A percentile compares a stretch with the other conserved stretches of the same genome.
Conservation (phyloP, 148 eudicot genomes). For the Salicornia ramosissima region DNA sequence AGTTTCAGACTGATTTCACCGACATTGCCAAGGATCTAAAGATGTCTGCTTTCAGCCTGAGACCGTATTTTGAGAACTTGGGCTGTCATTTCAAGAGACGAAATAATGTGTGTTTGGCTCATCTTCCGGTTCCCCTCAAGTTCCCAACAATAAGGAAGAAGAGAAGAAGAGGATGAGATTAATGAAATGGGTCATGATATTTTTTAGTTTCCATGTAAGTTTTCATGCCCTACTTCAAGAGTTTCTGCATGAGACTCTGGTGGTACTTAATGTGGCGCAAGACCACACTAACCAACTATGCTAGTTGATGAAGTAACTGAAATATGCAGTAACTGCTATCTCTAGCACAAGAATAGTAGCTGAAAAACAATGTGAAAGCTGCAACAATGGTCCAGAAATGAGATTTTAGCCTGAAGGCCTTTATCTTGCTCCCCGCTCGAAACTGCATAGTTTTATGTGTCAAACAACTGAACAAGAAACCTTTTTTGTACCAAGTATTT, state of each 20-base stretch:
- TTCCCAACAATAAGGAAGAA: conserved; percentile 39
- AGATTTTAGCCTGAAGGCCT: too few species aligned
- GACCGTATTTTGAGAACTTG: conserved; percentile 44
- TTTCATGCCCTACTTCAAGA: not conserved
- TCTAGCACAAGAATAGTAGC: not conserved
- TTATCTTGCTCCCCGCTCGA: too few species aligned
- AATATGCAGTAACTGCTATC: not conserved
- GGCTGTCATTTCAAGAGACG: conserved; percentile 63
- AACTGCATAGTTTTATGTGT: too few species aligned
- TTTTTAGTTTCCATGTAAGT: not conserved
- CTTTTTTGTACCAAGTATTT: too few species aligned
- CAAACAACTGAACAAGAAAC: too few species aligned
- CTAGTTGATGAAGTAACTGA: not conserved
- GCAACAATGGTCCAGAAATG: not conserved
- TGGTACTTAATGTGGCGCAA: not conserved
- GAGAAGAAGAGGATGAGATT: conserved; percentile 44
- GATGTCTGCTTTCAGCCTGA: conserved; percentile 36
- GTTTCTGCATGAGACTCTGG: not conserved
- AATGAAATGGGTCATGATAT: not conserved
- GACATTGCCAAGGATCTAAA: conserved; percentile 81
- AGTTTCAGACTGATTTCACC: conserved; percentile 46
- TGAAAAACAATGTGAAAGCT: not conserved
- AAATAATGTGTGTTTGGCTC: conserved; percentile 32
- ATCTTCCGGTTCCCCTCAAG: conserved; percentile 64
- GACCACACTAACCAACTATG: not conserved